Base-by-base conservation (phyloP, 208 protist genomes). In the Crithidia acanthocephali region DNA sequence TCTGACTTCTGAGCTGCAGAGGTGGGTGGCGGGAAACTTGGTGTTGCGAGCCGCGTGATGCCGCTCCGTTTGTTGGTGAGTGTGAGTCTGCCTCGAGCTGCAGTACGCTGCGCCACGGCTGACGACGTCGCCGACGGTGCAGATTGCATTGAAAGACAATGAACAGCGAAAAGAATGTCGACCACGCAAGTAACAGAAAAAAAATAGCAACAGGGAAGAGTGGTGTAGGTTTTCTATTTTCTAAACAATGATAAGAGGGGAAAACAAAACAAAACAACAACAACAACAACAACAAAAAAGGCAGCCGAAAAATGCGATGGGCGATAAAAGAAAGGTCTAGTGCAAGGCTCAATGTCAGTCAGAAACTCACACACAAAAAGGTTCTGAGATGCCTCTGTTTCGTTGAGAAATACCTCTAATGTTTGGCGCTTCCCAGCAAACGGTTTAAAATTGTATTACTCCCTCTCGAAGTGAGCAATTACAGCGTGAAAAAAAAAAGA, bases 41-140 rank as follows among this genome's bases (percentile, higher is more conserved):
- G 60, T 8, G 52, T 74, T 35, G 40, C 11, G 35, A 68, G 59
- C 13, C 56, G 59, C 4, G 69, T 74, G 42, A 74, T 74, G 32
- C 69, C 61, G 22, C 60, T 74, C 33, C 69, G 59, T n/a, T 58
- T 64, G 18, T 30, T 20, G 9, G 28, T 15, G 7, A 45, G 11
- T 0, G n/a, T 44, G 32, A 27, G 23, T 10, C 3, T 64, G 11
- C 4, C n/a, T 11, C 32, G 58, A 16, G 48, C 10, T 30, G 30
- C 68, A 18, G 44, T 22, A 7, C 44, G 59, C 47, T 37, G 58
- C 20, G 35, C 25, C 13, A 3, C 35, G 20, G 42, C 44, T 18
- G 42, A 51, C n/a, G 45, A 27, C 45, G 42, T 22, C 44, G 10
- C 7, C 9, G 23, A 40, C 15, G 30, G 9, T 32, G n/a, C 18